Evolutionary conservation across 352 stramenopile species (phyloP).

Genomic region (Pythium aristosporum): DNA sequence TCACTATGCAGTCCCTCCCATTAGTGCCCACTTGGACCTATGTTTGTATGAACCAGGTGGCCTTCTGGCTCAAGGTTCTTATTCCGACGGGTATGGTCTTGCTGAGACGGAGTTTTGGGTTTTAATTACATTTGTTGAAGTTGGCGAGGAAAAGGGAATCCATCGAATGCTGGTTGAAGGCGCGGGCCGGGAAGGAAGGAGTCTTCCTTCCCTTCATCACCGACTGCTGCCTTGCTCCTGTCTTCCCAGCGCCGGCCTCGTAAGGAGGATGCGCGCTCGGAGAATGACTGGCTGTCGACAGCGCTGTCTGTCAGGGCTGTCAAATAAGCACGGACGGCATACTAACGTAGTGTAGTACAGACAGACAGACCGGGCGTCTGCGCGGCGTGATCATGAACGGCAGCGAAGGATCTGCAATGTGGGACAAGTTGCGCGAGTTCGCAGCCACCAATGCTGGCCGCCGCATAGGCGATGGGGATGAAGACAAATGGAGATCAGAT

Average conservation of each 20-base stretch:
- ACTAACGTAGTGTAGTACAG: no score
- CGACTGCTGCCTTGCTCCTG: no score
- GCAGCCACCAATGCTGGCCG: no score
- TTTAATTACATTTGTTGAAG: slow-evolving; percentile 4
- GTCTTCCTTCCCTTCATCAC: no score
- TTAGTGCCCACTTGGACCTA: neutral
- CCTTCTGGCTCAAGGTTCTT: neutral
- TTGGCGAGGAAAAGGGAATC: neutral
- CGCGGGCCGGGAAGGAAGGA: no score
- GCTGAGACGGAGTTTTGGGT: neutral
- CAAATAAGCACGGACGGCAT: no score
- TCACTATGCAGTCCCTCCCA: slow-evolving; percentile 2
- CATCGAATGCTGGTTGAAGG: neutral
- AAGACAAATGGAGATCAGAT: neutral
- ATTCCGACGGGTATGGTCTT: slow-evolving; percentile 3
- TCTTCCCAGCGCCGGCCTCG: no score
- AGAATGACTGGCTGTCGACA: no score
- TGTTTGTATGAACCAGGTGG: neutral
- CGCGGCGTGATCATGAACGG: no score
- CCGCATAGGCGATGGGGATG: neutral
- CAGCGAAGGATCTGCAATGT: neutral
- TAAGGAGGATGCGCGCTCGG: no score
- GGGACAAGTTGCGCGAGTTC: neutral
- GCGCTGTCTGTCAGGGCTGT: no score
- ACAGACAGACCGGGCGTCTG: no score